Conservation (phyloP, 176 grass and related monocot species). For the Neostapfia colusana region DNA sequence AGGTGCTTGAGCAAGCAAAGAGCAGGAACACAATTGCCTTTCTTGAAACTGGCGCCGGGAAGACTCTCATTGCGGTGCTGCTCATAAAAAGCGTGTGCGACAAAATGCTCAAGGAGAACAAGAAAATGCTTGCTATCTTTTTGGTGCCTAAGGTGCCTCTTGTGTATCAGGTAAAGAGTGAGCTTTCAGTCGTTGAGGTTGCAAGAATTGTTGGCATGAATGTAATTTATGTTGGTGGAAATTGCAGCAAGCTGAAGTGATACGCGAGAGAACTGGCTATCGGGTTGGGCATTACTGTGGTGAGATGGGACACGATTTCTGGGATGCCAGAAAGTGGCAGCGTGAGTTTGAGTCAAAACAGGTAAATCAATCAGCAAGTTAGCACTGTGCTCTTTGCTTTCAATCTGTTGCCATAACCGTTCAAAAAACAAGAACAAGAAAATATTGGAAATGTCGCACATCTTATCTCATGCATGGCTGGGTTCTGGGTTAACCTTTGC, state of each 20-base stretch:
- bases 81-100: slow-evolving; percentile 77
- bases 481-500: background rate
- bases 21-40: slow-evolving; percentile 94
- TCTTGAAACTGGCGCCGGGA: slow-evolving; percentile 81
- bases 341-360: slow-evolving; percentile 96
- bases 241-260: slow-evolving; percentile 96
- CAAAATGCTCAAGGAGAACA: slow-evolving; percentile 73
- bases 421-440: background rate
- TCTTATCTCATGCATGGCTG: background rate
- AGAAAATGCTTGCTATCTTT: slow-evolving; percentile 84
- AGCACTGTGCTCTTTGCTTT: background rate
- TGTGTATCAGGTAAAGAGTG: slow-evolving; percentile 77
- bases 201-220: slow-evolving; percentile 12
- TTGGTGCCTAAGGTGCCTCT: slow-evolving; percentile 99
- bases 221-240: slow-evolving; percentile 24
- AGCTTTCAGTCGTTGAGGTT: slow-evolving; percentile 10
- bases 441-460: background rate
- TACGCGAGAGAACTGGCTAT: slow-evolving; percentile 78
- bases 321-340: slow-evolving; percentile 93
- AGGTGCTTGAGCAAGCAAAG: slow-evolving; percentile 94
- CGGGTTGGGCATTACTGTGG: slow-evolving; percentile 93
- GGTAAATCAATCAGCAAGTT: slow-evolving; percentile 39
- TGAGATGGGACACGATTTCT: slow-evolving; percentile 99
- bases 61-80: slow-evolving; percentile 89
- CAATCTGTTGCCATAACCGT: background rate